Base-by-base conservation (phyloP, 768 basidiomycete genomes). In the Russula vinacea region DNA sequence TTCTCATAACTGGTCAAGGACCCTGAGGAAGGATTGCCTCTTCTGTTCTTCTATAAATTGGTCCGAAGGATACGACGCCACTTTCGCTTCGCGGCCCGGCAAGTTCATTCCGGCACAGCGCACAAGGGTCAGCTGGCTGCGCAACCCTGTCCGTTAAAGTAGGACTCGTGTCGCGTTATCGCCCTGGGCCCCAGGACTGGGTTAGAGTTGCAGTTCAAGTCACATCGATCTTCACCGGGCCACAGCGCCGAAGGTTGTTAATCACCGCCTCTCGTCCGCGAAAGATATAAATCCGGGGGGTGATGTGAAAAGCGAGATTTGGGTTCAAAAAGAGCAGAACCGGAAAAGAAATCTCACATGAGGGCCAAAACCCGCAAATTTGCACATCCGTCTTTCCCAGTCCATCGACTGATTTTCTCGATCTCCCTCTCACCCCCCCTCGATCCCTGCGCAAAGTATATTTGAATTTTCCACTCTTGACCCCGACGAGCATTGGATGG, bases 131-230 rank as follows among this genome's bases (percentile, higher is more conserved):
- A 60, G 47, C 59, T 65, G 59, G 32, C 22, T 19, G 35, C 22
- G 29, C 10, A 37, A 49, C 10, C 35, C 24, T 26, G 40, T 44
- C 49, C 14, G 32, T 54, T 49, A 24, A 47, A 54, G 54, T 29
- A 19, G 22, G 54, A 42, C 14, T 39, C 47, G 11, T 49, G 47
- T 60, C 58, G 64, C 64, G 54, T 56, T 65, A 65, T 65, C 64
- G 59, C 64, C 64, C 58, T 49, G n/a, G 14, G 49, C 58, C 44
- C 53, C 32, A n/a, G 39, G 39, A 56, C 49, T 56, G 47, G 22
- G 32, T 8, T 26, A 39, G 16, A 24, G 54, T 33, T 35, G 52
- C 17, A n/a, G 33, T 13, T 45, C 37, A 54, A 47, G 39, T 37
- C 14, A 55, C 22, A 8, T 64, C 33, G 47, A 32, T 39, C 40